Conservation (phyloP, 116 monocot species). For the Posidonia oceanica region DNA sequence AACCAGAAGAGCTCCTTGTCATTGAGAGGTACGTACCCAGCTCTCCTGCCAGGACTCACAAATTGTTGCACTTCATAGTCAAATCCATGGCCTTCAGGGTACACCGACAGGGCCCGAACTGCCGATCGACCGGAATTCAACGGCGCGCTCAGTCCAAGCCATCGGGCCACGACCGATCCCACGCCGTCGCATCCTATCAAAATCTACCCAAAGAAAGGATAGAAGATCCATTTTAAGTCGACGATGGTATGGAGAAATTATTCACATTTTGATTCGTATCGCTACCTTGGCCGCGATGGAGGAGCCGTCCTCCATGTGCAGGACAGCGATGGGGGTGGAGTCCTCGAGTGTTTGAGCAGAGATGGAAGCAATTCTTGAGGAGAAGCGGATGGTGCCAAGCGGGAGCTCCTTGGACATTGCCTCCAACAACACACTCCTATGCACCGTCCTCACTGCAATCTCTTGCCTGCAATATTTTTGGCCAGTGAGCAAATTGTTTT, state of each 20-base stretch:
- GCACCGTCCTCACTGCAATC: slow-evolving; percentile 12
- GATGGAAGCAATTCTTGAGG: slow-evolving; percentile 27
- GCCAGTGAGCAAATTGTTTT: background rate
- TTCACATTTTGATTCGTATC: background rate
- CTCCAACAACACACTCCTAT: slow-evolving; percentile 28
- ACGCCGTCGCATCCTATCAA: slow-evolving; percentile 71
- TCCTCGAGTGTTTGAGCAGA: background rate
- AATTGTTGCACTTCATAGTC: slow-evolving; percentile 21
- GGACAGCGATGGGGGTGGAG: slow-evolving; percentile 2
- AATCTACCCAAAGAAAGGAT: slow-evolving; percentile 27
- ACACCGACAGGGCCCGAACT: slow-evolving; percentile 35
- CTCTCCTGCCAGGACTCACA: slow-evolving; percentile 26
- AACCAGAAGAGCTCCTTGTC: slow-evolving; percentile 53
- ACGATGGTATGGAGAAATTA: no score
- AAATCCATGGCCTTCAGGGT: slow-evolving; percentile 37
- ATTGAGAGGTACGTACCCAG: slow-evolving; percentile 32
- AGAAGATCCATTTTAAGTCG: background rate
- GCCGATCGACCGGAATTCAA: slow-evolving; percentile 36
- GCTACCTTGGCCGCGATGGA: slow-evolving; percentile 32
- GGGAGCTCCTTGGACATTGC: slow-evolving; percentile 27
- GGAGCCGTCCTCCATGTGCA: slow-evolving; percentile 30
- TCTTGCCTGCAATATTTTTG: background rate
- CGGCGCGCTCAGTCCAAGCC: slow-evolving; percentile 46
- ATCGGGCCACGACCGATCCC: slow-evolving; percentile 58
- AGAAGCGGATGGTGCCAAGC: slow-evolving; percentile 25